A percentile compares a stretch with the other conserved stretches of the same genome.
Conservation (phyloP, 441 rosid genomes). For the Populus trichocarpa region DNA sequence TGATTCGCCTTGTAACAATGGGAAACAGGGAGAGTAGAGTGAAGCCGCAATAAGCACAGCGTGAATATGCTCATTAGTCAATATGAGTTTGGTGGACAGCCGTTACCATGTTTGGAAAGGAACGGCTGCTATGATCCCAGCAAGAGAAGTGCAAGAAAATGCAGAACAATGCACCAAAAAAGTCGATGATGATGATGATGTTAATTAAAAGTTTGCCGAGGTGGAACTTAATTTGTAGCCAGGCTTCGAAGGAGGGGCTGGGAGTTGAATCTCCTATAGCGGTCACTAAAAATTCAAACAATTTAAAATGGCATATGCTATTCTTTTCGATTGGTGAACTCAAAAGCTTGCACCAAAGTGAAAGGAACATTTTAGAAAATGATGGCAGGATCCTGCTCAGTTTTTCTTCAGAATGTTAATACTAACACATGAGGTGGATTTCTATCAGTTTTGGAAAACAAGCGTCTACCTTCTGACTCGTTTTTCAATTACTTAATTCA, state of each 20-base stretch:
- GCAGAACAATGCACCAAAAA: background rate
- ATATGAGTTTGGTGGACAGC: background rate
- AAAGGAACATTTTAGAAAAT: background rate
- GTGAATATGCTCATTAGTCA: slow-evolving; percentile 1
- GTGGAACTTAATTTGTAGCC: background rate
- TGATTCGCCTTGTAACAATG: background rate
- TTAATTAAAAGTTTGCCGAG: background rate
- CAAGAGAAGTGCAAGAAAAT: background rate
- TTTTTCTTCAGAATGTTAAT: background rate
- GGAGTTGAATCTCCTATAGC: background rate
- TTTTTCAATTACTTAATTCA: background rate
- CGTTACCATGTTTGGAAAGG: background rate
- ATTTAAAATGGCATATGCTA: background rate
- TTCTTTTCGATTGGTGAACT: background rate
- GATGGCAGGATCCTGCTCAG: background rate
- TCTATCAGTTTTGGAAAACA: background rate
- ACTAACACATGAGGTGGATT: background rate
- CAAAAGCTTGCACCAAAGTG: background rate
- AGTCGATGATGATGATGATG: background rate
- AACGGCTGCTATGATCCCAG: slow-evolving; percentile 6
- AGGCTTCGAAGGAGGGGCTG: background rate
- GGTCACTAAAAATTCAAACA: background rate
- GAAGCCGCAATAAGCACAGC: slow-evolving; percentile 17
- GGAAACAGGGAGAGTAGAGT: background rate
- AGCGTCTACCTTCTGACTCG: background rate